Base-by-base conservation (phyloP, 345 rosid genomes). In the Eucalyptus lansdowneana region DNA sequence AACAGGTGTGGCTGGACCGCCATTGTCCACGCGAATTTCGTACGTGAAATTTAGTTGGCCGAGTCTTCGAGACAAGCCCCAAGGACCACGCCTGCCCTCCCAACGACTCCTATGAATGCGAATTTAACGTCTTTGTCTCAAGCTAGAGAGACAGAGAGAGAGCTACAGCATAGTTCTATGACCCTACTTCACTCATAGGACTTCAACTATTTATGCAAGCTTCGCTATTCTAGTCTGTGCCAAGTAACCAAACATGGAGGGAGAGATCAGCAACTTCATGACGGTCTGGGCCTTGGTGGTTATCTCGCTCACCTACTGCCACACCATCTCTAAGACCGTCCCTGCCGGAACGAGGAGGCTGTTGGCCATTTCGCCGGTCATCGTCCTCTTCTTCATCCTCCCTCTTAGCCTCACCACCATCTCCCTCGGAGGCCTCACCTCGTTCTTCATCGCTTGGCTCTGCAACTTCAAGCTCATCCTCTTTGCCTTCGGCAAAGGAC, bases 391-490 rank as follows among this genome's bases (percentile, higher is more conserved):
- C 88, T 16, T 89, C 83, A 67, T 89, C 90, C 90, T 92, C 42
- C 93, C 93, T 27, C 87, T 90, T 37, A 4, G 56, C 25, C 80
- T 91, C 87, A 50, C 90, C 53, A 9, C 91, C n/a, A 56, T 67
- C 53, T 90, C 89, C 86, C 91, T 92, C n/a, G 22, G 89, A 10
- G 90, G 89, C 81, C 45, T 67, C 72, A 85, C 91, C 2, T 83
- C 72, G 31, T 92, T 92, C 92, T 92, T 92, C 44, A 85, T 92
- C 9, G 27, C 86, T 10, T 92, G 91, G 92, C 93, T 91, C 16
- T 90, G 87, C 85, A 89, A 54, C 86, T 91, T 88, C 91, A 92
- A 92, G 89, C 92, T 92, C 25, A 56, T 56, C 29, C 62, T 56
- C 62, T 56, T 24, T 22, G 62, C 29, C 62, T 56, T 8, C 12